Evolutionary conservation across 192 early-diverging fungal genomes (phyloP).

Genomic region (Rhizophagus sp.): DNA sequence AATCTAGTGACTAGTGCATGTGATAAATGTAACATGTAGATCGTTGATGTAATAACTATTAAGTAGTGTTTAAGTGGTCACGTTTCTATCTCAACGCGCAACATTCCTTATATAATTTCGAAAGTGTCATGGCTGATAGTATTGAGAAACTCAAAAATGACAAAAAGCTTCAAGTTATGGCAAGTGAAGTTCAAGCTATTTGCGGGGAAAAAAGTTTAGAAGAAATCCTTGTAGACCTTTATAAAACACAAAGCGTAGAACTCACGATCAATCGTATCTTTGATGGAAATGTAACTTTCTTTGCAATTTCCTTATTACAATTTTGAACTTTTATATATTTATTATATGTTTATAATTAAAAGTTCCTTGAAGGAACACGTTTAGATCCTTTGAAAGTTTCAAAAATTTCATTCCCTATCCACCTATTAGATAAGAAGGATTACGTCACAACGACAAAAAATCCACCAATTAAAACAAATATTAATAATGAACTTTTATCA

Average conservation of each 20-base stretch:
- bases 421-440: neutral
- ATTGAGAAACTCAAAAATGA: constrained; percentile 4
- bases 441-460: too few species aligned
- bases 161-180: neutral
- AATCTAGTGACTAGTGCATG: too few species aligned
- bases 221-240: constrained; percentile 5
- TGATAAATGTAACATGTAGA: too few species aligned
- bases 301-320: neutral
- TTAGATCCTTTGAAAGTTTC: neutral
- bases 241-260: neutral
- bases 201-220: neutral
- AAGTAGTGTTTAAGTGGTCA: too few species aligned
- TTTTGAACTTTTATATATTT: neutral
- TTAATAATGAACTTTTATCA: too few species aligned
- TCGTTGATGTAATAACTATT: too few species aligned
- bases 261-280: neutral
- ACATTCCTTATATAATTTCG: too few species aligned
- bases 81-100: too few species aligned
- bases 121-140: neutral
- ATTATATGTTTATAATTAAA: neutral
- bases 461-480: too few species aligned
- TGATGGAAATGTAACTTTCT: neutral
- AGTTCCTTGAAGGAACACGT: neutral
- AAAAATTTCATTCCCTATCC: neutral
- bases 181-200: neutral